These are phyloP conservation scores for Achlya hypogyna DNA, from an alignment of 352 stramenopile genomes.

Conservation along the genomic window DNA sequence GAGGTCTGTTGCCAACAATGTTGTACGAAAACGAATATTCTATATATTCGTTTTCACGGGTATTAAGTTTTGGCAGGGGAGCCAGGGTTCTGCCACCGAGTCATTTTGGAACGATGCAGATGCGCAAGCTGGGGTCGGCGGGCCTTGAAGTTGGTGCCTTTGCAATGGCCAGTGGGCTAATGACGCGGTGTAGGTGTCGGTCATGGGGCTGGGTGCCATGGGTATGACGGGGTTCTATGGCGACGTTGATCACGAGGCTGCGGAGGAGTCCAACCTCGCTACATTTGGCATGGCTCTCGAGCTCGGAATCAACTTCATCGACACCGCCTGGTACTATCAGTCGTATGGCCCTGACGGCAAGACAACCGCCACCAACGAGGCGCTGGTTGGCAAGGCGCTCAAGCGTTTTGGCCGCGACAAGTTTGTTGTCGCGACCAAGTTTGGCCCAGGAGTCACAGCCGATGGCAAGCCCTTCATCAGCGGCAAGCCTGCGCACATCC, in stretches of 20 bases:
- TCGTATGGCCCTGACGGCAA: constrained; percentile 28
- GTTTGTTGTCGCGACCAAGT: constrained; percentile 58
- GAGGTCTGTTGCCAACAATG: too few relatives aligned
- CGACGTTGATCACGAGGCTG: constrained; percentile 7
- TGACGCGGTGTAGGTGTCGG: not conserved
- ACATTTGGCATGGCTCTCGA: constrained; percentile 19
- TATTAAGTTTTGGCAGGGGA: too few relatives aligned
- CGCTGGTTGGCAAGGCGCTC: constrained; percentile 42
- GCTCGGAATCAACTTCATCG: constrained; percentile 56
- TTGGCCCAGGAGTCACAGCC: constrained; percentile 41
- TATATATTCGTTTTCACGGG: too few relatives aligned
- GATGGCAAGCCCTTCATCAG: constrained; percentile 30
- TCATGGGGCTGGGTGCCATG: constrained; percentile 6
- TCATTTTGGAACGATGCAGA: too few relatives aligned
- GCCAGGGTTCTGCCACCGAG: too few relatives aligned
- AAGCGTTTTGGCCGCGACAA: constrained; percentile 47
- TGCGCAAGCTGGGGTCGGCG: not conserved
- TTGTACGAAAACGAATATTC: too few relatives aligned
- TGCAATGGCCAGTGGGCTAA: not conserved
- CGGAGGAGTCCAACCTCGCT: not conserved
- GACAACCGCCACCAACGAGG: constrained; percentile 45
- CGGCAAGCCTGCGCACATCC: constrained; percentile 46
- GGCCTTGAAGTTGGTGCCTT: not conserved
- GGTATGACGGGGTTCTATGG: constrained; percentile 12
- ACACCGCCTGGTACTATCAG: constrained; percentile 51